Evolutionary conservation across 805 yeast species (phyloP).

Genomic region (Cyberlindnera xishuangbannaensis): DNA sequence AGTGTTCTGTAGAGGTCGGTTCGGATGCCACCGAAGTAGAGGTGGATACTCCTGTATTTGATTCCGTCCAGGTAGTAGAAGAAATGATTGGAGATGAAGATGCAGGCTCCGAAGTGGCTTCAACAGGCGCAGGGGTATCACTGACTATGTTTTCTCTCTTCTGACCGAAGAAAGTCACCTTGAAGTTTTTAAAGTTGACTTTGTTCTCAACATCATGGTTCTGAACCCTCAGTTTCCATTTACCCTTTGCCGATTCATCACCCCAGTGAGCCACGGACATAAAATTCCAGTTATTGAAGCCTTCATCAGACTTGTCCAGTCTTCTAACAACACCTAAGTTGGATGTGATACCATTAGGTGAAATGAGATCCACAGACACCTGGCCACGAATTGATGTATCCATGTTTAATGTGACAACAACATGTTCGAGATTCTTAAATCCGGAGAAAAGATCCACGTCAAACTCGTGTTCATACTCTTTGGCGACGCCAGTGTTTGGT

Average conservation of each 20-base stretch:
- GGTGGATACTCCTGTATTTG: no score
- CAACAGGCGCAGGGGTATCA: slow-evolving; percentile 34
- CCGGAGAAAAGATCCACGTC: slow-evolving; percentile 52
- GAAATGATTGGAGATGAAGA: slow-evolving; percentile 12
- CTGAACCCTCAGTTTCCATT: slow-evolving; percentile 71
- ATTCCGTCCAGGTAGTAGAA: slow-evolving; percentile 3
- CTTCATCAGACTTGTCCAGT: slow-evolving; percentile 48
- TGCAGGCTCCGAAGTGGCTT: slow-evolving; percentile 22
- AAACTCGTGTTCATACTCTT: slow-evolving; percentile 32
- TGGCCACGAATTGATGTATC: slow-evolving; percentile 63
- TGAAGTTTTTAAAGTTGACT: slow-evolving; percentile 59
- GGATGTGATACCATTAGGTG: slow-evolving; percentile 74
- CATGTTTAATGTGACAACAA: slow-evolving; percentile 73
- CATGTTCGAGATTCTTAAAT: slow-evolving; percentile 74
- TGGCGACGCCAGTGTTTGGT: slow-evolving; percentile 8
- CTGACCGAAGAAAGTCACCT: slow-evolving; percentile 73
- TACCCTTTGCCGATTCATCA: slow-evolving; percentile 74
- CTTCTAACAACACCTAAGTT: slow-evolving; percentile 65
- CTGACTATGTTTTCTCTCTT: slow-evolving; percentile 42
- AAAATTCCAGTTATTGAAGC: slow-evolving; percentile 82
- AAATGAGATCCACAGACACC: slow-evolving; percentile 54
- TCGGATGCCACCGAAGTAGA: no score
- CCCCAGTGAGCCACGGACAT: slow-evolving; percentile 99
- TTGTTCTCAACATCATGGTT: slow-evolving; percentile 34
- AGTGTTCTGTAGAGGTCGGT: slow-evolving; percentile 6